phyloP scores from a whole-genome alignment of 495 filamentous ascomycete genomes.

The Daldinia concentrica region DNA sequence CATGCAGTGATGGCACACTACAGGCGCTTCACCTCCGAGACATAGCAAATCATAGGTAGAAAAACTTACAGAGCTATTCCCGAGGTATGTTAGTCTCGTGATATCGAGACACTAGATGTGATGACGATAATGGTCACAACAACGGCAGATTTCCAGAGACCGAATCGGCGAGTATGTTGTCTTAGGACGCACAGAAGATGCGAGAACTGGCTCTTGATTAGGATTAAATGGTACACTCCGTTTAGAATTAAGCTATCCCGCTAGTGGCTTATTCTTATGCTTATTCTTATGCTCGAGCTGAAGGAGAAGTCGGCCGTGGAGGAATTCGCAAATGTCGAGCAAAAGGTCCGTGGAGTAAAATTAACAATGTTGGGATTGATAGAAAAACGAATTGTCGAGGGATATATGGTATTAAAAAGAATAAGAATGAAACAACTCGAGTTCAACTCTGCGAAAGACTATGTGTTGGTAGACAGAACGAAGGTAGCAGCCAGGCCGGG shows the following conservation, averaged over 20 bases:
- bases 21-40: not conserved
- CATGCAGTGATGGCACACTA: slow-evolving; percentile 24
- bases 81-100: slow-evolving; percentile 23
- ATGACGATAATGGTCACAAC: slow-evolving; percentile 24
- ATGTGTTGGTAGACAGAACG: slow-evolving; percentile 33
- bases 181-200: slow-evolving; percentile 5
- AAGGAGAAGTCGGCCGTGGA: not conserved
- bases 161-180: slow-evolving; percentile 10
- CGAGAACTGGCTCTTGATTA: slow-evolving; percentile 36
- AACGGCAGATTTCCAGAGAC: slow-evolving; percentile 7
- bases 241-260: not conserved
- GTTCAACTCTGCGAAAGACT: slow-evolving; percentile 26
- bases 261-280: not conserved
- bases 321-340: not conserved
- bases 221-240: slow-evolving; percentile 7
- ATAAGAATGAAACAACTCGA: slow-evolving; percentile 26
- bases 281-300: not conserved
- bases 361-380: slow-evolving; percentile 14
- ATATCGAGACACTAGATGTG: slow-evolving; percentile 22
- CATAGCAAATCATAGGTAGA: slow-evolving; percentile 26
- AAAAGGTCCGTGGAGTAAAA: not conserved
- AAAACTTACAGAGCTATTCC: slow-evolving; percentile 34
- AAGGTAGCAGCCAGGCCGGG: slow-evolving; percentile 30
- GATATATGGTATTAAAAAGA: slow-evolving; percentile 23
- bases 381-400: slow-evolving; percentile 1